Evolutionary conservation across 768 basidiomycete species (phyloP), one percentile per base, ranked within the genome.

Genomic region (Leccinum subtestaceum): DNA sequence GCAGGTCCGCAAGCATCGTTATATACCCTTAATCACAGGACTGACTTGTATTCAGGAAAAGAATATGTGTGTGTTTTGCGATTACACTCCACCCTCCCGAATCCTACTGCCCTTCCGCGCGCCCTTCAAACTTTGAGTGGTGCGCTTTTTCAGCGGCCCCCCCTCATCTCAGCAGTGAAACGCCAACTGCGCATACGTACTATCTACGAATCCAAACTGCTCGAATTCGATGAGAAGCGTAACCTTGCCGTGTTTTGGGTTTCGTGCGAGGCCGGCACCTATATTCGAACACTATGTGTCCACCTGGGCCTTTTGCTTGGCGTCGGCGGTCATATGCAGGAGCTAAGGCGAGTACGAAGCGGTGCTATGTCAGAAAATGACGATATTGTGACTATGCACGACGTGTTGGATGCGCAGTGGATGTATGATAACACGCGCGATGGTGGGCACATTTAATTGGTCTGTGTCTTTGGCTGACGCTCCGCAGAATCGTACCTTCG

Each of bases 271-370:
- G 97, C 97, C 38, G 97, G 97, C 60, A 93, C 91, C n/a, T 92
- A 92, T 64, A 92, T 92, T 65, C 89, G 97, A 72, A 99, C 97
- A 1, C 82, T 99, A 48, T 99, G 97, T 73, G 97, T 99, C 13
- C 97, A 99, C 76, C 78, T 99, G 55, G 97, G 97, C 59, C 81
- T 99, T 53, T 61, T 99, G 45, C 80, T 98, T 38, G 97, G 97
- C 61, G 96, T 98, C 29, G 97, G 97, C 23, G 97, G 95, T n/a
- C 97, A 99, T 75, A 99, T 99, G 97, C 96, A 99, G 77, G 97
- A 99, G 74, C 82, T 99, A 59, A 83, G 97, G 66, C 80, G 97
- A 67, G 96, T 98, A 13, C 80, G 97, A 63, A 93, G 89, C 71
- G 97, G 97, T 67, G 96, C 95, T 52, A 88, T 98, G 84, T 92